A percentile compares a stretch with the other conserved stretches of the same genome.
Conservation (phyloP, 2,329 filamentous ascomycete species). For the Epichloe sylvatica region DNA sequence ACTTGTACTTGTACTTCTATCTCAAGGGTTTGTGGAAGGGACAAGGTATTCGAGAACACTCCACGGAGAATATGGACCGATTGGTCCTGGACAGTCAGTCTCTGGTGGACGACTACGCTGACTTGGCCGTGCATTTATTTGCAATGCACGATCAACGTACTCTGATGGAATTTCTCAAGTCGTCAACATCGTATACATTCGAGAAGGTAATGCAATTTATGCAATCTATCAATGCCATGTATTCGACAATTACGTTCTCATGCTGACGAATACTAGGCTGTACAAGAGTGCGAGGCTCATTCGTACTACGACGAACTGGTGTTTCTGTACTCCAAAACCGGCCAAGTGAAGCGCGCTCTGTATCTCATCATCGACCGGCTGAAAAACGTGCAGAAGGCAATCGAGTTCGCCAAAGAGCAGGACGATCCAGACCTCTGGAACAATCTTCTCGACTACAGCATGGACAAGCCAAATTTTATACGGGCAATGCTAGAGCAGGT, state of each 20-base stretch:
- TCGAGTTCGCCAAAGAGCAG: conserved; percentile 86
- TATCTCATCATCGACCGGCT: conserved; percentile 91
- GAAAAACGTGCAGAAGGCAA: conserved; percentile 80
- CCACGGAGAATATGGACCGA: conserved; percentile 40
- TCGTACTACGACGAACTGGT: conserved; percentile 89
- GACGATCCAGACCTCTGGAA: conserved; percentile 90
- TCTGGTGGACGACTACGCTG: conserved; percentile 74
- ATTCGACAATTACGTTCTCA: neutral
- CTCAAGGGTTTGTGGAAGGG: conserved; percentile 75
- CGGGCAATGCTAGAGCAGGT: conserved; percentile 84
- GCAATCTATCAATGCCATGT: no score
- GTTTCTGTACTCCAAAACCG: conserved; percentile 87
- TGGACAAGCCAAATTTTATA: conserved; percentile 96
- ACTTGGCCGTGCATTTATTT: conserved; percentile 75
- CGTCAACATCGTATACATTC: conserved; percentile 77
- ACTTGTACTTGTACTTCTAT: conserved; percentile 83
- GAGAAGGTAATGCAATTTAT: conserved; percentile 41
- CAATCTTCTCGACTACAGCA: conserved; percentile 84
- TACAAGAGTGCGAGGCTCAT: conserved; percentile 62
- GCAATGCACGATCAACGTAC: conserved; percentile 67
- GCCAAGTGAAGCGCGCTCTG: conserved; percentile 80
- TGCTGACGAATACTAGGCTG: conserved; percentile 34
- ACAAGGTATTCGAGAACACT: conserved; percentile 44
- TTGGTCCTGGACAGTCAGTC: conserved; percentile 46
- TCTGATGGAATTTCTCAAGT: conserved; percentile 75